A percentile compares a stretch with the other conserved stretches of the same genome.
phyloP scores from a whole-genome alignment of 129 eudicot species.

The Flaveria brownii region DNA sequence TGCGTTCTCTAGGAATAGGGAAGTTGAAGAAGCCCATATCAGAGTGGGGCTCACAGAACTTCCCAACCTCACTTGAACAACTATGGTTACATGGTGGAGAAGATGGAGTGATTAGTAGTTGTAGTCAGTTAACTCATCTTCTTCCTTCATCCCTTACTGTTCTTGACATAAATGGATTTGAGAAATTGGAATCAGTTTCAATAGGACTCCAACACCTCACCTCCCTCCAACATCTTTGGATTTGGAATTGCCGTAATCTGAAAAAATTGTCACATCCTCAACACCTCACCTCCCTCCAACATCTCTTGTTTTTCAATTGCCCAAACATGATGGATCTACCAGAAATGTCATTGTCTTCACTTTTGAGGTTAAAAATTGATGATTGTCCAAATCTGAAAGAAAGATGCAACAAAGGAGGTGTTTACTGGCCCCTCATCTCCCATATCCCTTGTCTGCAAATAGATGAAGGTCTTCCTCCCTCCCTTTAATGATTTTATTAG shows the following conservation, averaged over 20 bases:
- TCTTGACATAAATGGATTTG: background rate
- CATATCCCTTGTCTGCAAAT: background rate
- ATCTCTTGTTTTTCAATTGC: background rate
- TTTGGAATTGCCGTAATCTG: too few relatives aligned
- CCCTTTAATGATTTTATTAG: background rate
- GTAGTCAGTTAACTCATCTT: background rate
- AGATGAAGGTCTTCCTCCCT: background rate
- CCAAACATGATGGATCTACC: slow-evolving; percentile 21
- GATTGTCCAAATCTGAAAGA: slow-evolving; percentile 11
- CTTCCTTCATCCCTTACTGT: background rate
- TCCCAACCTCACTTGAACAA: too few relatives aligned
- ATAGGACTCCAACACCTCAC: slow-evolving; percentile 20
- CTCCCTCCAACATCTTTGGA: background rate
- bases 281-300: slow-evolving; percentile 16
- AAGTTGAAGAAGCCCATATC: too few relatives aligned
- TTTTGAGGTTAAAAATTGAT: background rate
- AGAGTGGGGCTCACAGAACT: too few relatives aligned
- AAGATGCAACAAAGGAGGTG: slow-evolving; percentile 1
- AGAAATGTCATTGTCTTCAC: slow-evolving; percentile 7
- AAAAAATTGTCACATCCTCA: background rate
- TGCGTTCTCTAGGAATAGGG: too few relatives aligned
- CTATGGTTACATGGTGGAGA: background rate
- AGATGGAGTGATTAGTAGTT: background rate
- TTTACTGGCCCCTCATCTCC: slow-evolving; percentile 14
- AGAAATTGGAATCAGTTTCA: background rate